Base-by-base conservation (phyloP, 2,329 filamentous ascomycete species). In the Cordyceps cateniannulata region DNA sequence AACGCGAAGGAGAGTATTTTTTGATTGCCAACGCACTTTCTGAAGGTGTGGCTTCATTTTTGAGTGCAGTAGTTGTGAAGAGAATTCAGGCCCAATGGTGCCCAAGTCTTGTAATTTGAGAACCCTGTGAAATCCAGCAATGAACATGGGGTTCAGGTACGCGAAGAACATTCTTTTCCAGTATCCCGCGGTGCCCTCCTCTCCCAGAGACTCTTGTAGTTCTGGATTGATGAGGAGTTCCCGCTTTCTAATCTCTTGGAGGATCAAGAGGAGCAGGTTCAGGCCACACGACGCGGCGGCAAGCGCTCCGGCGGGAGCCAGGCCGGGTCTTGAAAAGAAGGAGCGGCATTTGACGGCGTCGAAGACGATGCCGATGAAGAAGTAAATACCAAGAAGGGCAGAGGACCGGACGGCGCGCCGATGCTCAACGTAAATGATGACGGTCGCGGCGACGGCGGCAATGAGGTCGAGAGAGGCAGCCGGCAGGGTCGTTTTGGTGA, bases 161-260 rank as follows among this genome's bases (percentile, higher is more conserved):
- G 18, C 24, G 25, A 55, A 55, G n/a, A 55, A 14, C 27, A 32
- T 45, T 55, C 52, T 32, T 22, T 55, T 55, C 52, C 52, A 55
- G 12, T 45, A 55, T 16, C 52, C 52, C 22, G 40, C 8, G n/a
- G 40, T 45, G 1, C n/a, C 24, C 12, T 55, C 52, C 3, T 29
- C 18, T 9, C 52, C 52, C 27, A 45, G 3, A n/a, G 40, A 32
- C n/a, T 55, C n/a, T 35, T 32, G 25, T 5, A 55, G 40, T 3
- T 22, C 25, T 10, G 25, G 52, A 18, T 55, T 40, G 16, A 55
- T 24, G 25, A 55, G 24, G 3, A 45, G 40, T 5, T 20, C 24
- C 6, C 42, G 16, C 25, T 47, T 47, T 3, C 16, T 22, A 5
- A 35, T 18, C 52, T 55, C 52, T 35, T 55, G 52, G 7, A 55